These are phyloP conservation scores for Fusarium heterosporum DNA, from an alignment of 2,329 filamentous ascomycete species.

Conservation along the genomic window DNA sequence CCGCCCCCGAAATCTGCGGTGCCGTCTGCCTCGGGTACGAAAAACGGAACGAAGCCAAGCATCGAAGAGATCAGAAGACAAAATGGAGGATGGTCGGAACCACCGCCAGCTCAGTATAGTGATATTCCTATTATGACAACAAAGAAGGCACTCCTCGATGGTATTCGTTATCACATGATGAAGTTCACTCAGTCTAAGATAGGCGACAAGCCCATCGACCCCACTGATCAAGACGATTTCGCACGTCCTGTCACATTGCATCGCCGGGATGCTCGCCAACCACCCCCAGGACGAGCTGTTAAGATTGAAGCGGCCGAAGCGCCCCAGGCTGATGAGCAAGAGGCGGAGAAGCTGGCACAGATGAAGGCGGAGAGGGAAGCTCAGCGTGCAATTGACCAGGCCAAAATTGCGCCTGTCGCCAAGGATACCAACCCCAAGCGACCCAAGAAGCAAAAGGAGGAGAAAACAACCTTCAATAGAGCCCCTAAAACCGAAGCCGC, in stretches of 20 bases:
- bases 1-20: slow-evolving; percentile 44
- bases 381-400: slow-evolving; percentile 86
- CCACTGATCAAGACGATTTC: slow-evolving; percentile 79
- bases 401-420: slow-evolving; percentile 89
- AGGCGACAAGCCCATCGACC: slow-evolving; percentile 73
- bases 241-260: slow-evolving; percentile 89
- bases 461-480: slow-evolving; percentile 88
- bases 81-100: slow-evolving; percentile 69
- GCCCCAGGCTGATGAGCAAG: slow-evolving; percentile 65
- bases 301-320: slow-evolving; percentile 67
- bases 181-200: slow-evolving; percentile 74
- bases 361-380: slow-evolving; percentile 82
- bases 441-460: slow-evolving; percentile 76
- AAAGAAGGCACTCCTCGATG: slow-evolving; percentile 82
- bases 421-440: slow-evolving; percentile 66
- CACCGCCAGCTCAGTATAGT: slow-evolving; percentile 61
- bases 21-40: slow-evolving; percentile 37
- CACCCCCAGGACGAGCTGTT: slow-evolving; percentile 70
- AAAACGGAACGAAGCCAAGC: slow-evolving; percentile 50
- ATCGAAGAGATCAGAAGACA: slow-evolving; percentile 59
- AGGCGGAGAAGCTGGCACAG: slow-evolving; percentile 75
- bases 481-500: slow-evolving; percentile 83
- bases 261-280: slow-evolving; percentile 83
- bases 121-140: slow-evolving; percentile 81
- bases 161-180: slow-evolving; percentile 88